Conservation (phyloP, 495 filamentous ascomycete species). For the Thermothielavioides terrestris region DNA sequence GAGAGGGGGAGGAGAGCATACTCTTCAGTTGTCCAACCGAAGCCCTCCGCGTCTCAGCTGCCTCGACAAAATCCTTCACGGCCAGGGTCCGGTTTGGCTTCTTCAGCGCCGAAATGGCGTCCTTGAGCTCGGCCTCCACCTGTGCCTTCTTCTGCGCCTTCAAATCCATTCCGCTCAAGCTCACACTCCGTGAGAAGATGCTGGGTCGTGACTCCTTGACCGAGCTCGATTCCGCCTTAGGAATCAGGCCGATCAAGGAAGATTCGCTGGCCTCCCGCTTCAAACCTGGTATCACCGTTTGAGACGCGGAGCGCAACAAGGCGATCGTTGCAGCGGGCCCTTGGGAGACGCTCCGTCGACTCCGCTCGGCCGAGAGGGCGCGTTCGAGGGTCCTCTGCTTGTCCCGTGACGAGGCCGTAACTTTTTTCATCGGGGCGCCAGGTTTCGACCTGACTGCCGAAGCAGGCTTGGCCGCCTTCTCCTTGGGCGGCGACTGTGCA, state of each 20-base stretch:
- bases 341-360: conserved; percentile 42
- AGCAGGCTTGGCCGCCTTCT: conserved; percentile 36
- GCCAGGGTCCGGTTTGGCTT: conserved; percentile 80
- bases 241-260: conserved; percentile 45
- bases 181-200: conserved; percentile 16
- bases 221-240: conserved; percentile 30
- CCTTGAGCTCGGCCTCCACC: conserved; percentile 70
- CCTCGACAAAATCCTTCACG: conserved; percentile 61
- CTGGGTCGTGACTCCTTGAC: conserved; percentile 29
- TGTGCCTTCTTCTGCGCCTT: conserved; percentile 67
- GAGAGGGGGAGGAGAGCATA: conserved; percentile 15
- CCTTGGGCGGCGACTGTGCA: conserved; percentile 52
- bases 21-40: conserved; percentile 32
- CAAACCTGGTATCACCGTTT: conserved; percentile 44
- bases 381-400: conserved; percentile 56
- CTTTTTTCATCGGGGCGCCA: conserved; percentile 49
- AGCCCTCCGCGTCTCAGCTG: conserved; percentile 54
- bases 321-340: conserved; percentile 45
- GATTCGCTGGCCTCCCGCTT: conserved; percentile 60
- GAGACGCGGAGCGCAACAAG: conserved; percentile 63
- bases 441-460: conserved; percentile 34
- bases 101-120: conserved; percentile 73
- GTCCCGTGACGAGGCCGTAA: conserved; percentile 41
- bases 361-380: conserved; percentile 62
- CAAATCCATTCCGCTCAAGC: conserved; percentile 34